A percentile compares a stretch with the other conserved stretches of the same genome.
These are phyloP conservation scores for Aspergillus unguis DNA, from an alignment of 2,329 filamentous ascomycete genomes.

Conservation along the genomic window DNA sequence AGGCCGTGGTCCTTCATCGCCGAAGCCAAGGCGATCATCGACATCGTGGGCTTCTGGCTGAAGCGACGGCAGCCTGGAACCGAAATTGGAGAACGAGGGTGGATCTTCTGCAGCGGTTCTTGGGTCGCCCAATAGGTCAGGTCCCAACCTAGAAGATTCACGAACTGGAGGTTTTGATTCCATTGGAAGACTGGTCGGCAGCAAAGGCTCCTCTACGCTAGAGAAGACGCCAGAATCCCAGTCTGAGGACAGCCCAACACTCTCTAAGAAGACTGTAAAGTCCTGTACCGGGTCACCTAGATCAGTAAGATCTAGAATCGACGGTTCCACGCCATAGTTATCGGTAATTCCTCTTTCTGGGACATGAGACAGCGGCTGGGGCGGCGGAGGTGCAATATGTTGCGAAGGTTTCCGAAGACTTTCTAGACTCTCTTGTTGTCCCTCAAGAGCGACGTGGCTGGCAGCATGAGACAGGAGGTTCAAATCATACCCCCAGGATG, in stretches of 20 bases:
- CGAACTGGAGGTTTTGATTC: slow-evolving; percentile 35
- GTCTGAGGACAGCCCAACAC: slow-evolving; percentile 48
- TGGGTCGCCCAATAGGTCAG: slow-evolving; percentile 39
- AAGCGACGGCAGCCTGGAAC: slow-evolving; percentile 46
- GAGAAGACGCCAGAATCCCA: slow-evolving; percentile 49
- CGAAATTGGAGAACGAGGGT: slow-evolving; percentile 48
- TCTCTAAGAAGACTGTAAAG: slow-evolving; percentile 48
- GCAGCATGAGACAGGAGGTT: slow-evolving; percentile 49
- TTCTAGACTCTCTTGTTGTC: slow-evolving; percentile 42
- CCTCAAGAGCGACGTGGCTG: slow-evolving; percentile 48
- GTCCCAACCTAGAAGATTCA: slow-evolving; percentile 36
- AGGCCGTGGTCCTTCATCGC: slow-evolving; percentile 43
- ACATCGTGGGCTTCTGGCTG: slow-evolving; percentile 47
- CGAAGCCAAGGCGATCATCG: slow-evolving; percentile 41
- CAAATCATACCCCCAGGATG: slow-evolving; percentile 50
- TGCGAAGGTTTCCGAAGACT: slow-evolving; percentile 36
- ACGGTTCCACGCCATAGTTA: slow-evolving; percentile 44
- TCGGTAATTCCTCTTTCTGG: slow-evolving; percentile 41
- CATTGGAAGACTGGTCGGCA: slow-evolving; percentile 36
- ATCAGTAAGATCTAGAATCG: slow-evolving; percentile 46
- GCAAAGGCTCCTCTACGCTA: slow-evolving; percentile 39
- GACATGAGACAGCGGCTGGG: slow-evolving; percentile 26
- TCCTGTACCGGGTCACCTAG: slow-evolving; percentile 49
- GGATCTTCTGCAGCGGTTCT: slow-evolving; percentile 40
- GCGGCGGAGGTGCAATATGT: slow-evolving; percentile 33